phyloP scores from a whole-genome alignment of 805 yeast species.

The Lipomyces spencermartinsiae region DNA sequence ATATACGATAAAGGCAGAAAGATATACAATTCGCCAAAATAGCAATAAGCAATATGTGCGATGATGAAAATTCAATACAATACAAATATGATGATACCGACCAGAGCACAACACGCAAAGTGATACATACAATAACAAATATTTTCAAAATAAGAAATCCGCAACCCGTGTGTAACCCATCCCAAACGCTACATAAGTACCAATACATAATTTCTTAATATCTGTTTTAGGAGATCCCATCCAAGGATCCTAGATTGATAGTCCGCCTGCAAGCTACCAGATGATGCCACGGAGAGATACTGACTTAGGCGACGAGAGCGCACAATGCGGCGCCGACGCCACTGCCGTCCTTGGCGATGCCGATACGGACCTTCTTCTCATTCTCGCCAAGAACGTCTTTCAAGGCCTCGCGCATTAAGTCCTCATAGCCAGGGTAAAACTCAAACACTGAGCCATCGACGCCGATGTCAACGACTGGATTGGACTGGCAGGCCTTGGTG shows the following conservation, averaged over 20 bases:
- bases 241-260: background rate
- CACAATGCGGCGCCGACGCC: constrained; percentile 98
- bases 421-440: constrained; percentile 88
- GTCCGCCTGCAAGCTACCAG: background rate
- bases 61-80: background rate
- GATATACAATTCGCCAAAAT: background rate
- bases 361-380: constrained; percentile 74
- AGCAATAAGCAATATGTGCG: background rate
- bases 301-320: constrained; percentile 57
- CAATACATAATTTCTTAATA: background rate
- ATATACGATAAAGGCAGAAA: background rate
- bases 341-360: constrained; percentile 91
- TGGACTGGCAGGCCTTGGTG: constrained; percentile 70
- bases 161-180: background rate
- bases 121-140: background rate
- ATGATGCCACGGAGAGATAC: background rate
- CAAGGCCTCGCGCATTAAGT: constrained; percentile 79
- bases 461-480: constrained; percentile 86
- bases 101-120: background rate
- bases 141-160: background rate
- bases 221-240: background rate
- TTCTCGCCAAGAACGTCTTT: constrained; percentile 63
- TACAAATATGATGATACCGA: no score
- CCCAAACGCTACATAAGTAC: background rate
- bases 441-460: constrained; percentile 96